phyloP scores from a whole-genome alignment of 1,284 basidiomycete genomes.

The Trametes hirsuta region DNA sequence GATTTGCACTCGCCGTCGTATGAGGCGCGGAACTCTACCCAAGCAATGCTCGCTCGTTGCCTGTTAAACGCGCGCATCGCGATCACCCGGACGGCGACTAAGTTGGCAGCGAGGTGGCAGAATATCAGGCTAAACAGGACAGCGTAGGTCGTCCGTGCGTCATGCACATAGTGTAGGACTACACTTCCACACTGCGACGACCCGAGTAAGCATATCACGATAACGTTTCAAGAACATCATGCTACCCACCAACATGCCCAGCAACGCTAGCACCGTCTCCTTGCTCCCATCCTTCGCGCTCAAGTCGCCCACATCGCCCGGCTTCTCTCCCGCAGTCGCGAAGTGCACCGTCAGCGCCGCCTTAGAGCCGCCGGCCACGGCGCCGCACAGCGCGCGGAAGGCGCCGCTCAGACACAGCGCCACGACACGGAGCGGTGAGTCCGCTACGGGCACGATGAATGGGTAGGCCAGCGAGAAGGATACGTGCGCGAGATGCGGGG shows the following conservation, averaged over 20 bases:
- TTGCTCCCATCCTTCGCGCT: slow-evolving; percentile 74
- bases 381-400: slow-evolving; percentile 58
- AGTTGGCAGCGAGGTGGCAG: slow-evolving; percentile 62
- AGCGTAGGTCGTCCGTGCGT: slow-evolving; percentile 50
- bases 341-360: slow-evolving; percentile 71
- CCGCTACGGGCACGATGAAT: slow-evolving; percentile 30
- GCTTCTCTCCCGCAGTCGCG: slow-evolving; percentile 45
- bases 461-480: slow-evolving; percentile 23
- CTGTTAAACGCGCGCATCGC: slow-evolving; percentile 60
- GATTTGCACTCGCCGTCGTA: slow-evolving; percentile 6
- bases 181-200: slow-evolving; percentile 54
- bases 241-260: slow-evolving; percentile 65
- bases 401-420: slow-evolving; percentile 61
- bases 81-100: slow-evolving; percentile 59
- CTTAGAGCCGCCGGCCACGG: slow-evolving; percentile 68
- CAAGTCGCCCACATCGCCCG: slow-evolving; percentile 68
- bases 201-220: not conserved
- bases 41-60: slow-evolving; percentile 57
- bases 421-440: slow-evolving; percentile 45
- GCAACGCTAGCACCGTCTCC: slow-evolving; percentile 66
- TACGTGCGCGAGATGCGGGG: slow-evolving; percentile 48
- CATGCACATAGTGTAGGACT: slow-evolving; percentile 58
- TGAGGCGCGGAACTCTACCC: slow-evolving; percentile 38
- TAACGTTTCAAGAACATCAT: not conserved
- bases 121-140: slow-evolving; percentile 53